Evolutionary conservation across 2,329 filamentous ascomycete genomes (phyloP).

Genomic region (Penicillium fuscoglaucum): DNA sequence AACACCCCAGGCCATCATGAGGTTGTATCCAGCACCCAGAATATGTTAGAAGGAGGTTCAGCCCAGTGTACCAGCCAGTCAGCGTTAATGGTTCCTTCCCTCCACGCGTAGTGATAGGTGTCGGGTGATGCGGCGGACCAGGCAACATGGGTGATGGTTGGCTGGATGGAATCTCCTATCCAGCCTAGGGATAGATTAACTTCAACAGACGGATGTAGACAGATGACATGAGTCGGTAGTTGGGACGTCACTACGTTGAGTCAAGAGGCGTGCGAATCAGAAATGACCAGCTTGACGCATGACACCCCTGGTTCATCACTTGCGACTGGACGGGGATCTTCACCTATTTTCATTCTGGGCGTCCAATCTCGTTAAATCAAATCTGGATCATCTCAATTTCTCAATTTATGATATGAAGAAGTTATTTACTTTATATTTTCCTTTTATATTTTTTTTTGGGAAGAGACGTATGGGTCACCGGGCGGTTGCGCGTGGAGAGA

Average conservation of each 20-base stretch:
- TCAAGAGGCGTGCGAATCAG: conserved; percentile 23
- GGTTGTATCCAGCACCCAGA: conserved; percentile 1
- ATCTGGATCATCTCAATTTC: conserved; percentile 6
- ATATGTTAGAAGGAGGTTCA: not conserved
- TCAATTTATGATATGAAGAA: conserved; percentile 4
- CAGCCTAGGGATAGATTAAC: not conserved
- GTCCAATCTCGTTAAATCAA: not conserved
- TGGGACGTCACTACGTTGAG: conserved; percentile 11
- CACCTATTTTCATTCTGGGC: conserved; percentile 7
- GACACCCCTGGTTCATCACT: conserved; percentile 22
- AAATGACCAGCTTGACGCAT: conserved; percentile 22
- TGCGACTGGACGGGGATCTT: conserved; percentile 17
- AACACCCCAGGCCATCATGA: conserved; percentile 1
- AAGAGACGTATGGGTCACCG: conserved; percentile 21
- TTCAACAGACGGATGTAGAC: not conserved
- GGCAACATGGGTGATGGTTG: not conserved
- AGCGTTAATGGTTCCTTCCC: conserved; percentile 5
- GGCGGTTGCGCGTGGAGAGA: conserved; percentile 24
- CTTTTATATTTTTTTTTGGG: not conserved
- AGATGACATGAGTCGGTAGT: conserved; percentile 8
- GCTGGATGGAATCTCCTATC: not conserved
- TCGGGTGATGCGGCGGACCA: conserved; percentile 26
- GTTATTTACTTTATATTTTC: not conserved
- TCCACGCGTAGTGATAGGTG: conserved; percentile 24
- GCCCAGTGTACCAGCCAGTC: conserved; percentile 9